These are phyloP conservation scores for Hypoxylon crocopeplum DNA, from an alignment of 495 filamentous ascomycete species.

Conservation along the genomic window DNA sequence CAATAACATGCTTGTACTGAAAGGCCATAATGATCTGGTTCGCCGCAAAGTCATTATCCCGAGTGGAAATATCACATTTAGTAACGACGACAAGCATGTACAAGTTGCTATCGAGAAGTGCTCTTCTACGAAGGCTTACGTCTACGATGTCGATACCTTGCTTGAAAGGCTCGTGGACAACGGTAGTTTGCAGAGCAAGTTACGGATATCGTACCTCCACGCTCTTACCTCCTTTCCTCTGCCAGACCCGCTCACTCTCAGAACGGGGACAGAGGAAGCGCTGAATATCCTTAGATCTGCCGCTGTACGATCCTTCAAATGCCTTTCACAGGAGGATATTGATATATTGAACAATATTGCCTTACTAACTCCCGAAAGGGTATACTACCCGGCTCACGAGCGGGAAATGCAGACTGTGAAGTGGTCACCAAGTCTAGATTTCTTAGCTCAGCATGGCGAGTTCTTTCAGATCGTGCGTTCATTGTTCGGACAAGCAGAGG, in stretches of 20 bases:
- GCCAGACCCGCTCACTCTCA: conserved; percentile 61
- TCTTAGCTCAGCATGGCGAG: conserved; percentile 58
- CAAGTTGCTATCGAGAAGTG: conserved; percentile 45
- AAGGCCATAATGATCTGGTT: conserved; percentile 20
- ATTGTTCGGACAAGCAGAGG: conserved; percentile 53
- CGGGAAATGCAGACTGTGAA: conserved; percentile 37
- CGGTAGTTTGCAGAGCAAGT: conserved; percentile 60
- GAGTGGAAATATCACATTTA: conserved; percentile 45
- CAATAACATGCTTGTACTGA: conserved; percentile 59
- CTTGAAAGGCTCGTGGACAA: conserved; percentile 59
- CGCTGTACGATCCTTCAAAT: conserved; percentile 57
- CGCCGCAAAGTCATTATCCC: conserved; percentile 60
- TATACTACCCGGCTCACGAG: conserved; percentile 36
- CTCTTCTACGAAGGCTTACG: conserved; percentile 29
- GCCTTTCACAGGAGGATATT: conserved; percentile 49
- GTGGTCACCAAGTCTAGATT: conserved; percentile 43
- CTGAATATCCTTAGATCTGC: conserved; percentile 58
- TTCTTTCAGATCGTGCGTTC: conserved; percentile 50
- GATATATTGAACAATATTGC: conserved; percentile 54
- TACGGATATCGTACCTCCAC: conserved; percentile 64
- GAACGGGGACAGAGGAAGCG: conserved; percentile 69
- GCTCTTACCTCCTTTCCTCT: conserved; percentile 66
- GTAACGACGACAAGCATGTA: conserved; percentile 45
- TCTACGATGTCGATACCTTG: conserved; percentile 55
- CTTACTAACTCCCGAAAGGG: conserved; percentile 56